A percentile compares a stretch with the other conserved stretches of the same genome.
phyloP scores from a whole-genome alignment of 1,284 basidiomycete species.

The Vanrija sp. region DNA sequence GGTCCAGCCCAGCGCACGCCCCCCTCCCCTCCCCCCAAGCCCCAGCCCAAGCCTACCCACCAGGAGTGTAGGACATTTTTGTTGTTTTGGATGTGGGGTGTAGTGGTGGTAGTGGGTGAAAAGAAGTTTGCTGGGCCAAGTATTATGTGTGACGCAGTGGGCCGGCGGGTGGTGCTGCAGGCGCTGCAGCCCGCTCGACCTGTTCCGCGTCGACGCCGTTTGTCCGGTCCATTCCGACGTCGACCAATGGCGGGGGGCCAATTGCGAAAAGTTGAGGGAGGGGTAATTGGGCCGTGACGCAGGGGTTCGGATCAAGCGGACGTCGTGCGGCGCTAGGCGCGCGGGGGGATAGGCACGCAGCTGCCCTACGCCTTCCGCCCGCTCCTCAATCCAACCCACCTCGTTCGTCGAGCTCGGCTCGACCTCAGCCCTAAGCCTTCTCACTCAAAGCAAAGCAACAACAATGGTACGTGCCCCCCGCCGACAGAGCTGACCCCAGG shows the following conservation, averaged over 20 bases:
- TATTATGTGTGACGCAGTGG: too few relatives aligned
- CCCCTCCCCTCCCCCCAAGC: too few relatives aligned
- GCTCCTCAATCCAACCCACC: background rate
- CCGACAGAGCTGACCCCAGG: conserved; percentile 6
- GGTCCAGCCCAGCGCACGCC: too few relatives aligned
- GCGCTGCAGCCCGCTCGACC: too few relatives aligned
- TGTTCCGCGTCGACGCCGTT: too few relatives aligned
- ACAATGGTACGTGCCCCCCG: conserved; percentile 3
- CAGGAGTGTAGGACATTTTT: conserved; percentile 18
- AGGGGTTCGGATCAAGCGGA: too few relatives aligned
- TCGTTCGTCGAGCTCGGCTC: background rate
- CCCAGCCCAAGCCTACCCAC: conserved; percentile 7
- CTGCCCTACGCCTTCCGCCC: background rate
- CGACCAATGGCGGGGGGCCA: too few relatives aligned
- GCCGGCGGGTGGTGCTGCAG: too few relatives aligned
- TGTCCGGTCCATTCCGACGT: too few relatives aligned
- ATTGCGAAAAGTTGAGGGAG: too few relatives aligned
- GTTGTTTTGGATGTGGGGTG: background rate
- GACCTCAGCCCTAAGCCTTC: background rate
- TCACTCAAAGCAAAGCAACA: background rate
- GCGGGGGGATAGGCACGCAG: background rate
- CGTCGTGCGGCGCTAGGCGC: too few relatives aligned
- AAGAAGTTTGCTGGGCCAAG: background rate
- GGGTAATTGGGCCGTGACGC: too few relatives aligned
- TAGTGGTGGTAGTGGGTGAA: background rate